phyloP scores from a whole-genome alignment of 305 asterid species.

The Solanum hybrid region DNA sequence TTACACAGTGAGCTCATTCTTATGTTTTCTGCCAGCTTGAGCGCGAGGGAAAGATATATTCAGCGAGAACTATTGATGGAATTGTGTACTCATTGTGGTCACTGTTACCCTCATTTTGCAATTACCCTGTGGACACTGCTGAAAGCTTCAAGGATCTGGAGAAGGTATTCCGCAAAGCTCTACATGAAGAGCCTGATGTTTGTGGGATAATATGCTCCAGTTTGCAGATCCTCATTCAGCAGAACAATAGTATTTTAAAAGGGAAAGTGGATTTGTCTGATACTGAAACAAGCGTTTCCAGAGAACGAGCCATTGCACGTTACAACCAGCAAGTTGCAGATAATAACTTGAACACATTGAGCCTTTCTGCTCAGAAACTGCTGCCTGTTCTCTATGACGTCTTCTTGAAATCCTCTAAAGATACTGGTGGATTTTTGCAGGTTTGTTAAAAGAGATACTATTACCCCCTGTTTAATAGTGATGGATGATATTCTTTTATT shows the following conservation, averaged over 20 bases:
- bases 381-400: constrained; percentile 49
- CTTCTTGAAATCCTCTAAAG: constrained; percentile 53
- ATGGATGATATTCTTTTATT: neutral
- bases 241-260: constrained; percentile 53
- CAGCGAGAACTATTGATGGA: constrained; percentile 61
- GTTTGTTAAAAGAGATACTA: constrained; percentile 18
- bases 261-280: constrained; percentile 31
- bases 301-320: constrained; percentile 42
- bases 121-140: constrained; percentile 80
- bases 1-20: neutral
- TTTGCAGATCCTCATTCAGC: constrained; percentile 75
- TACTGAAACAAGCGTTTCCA: constrained; percentile 31
- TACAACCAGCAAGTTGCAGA: constrained; percentile 48
- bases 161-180: constrained; percentile 48
- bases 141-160: constrained; percentile 57
- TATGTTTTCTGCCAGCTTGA: constrained; percentile 43
- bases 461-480: neutral
- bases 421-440: constrained; percentile 60
- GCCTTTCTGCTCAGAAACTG: constrained; percentile 43
- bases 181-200: constrained; percentile 55
- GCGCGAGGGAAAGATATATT: constrained; percentile 50
- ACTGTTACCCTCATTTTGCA: constrained; percentile 85
- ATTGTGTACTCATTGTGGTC: constrained; percentile 90
- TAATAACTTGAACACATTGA: constrained; percentile 52
- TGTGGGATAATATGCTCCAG: constrained; percentile 78